Percentiles rank a stretch among this genome's conserved stretches.
These are phyloP conservation scores for Chaetomium cochliodes DNA, from an alignment of 495 filamentous ascomycete genomes.

Conservation along the genomic window DNA sequence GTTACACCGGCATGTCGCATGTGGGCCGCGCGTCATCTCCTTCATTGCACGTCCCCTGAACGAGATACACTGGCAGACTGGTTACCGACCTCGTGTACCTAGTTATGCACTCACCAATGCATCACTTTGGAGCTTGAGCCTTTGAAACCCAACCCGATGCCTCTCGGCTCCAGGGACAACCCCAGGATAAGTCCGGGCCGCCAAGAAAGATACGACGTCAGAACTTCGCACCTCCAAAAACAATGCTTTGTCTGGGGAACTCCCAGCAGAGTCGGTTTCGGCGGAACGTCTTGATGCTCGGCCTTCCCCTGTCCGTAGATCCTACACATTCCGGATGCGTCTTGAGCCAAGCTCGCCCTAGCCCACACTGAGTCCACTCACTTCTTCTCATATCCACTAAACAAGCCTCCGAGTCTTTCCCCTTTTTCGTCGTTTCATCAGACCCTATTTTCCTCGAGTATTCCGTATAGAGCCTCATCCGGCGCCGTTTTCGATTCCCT, in stretches of 20 bases:
- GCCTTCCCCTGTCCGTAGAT: conserved; percentile 5
- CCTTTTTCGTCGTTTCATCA: background rate
- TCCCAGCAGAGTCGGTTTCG: background rate
- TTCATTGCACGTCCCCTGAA: background rate
- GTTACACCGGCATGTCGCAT: background rate
- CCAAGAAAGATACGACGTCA: conserved; percentile 4
- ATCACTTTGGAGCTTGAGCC: background rate
- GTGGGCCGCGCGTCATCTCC: conserved; percentile 15
- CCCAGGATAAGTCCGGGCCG: background rate
- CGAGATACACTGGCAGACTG: too few species aligned
- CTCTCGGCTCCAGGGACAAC: background rate
- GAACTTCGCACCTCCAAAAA: background rate
- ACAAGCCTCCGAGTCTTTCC: background rate
- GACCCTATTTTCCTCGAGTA: too few species aligned
- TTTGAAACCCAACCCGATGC: background rate
- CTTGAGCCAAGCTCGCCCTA: background rate
- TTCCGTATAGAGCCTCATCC: too few species aligned
- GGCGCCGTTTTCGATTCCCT: background rate
- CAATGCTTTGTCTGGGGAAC: background rate
- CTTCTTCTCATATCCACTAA: too few species aligned
- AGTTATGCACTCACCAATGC: background rate
- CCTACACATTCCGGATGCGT: conserved; percentile 2
- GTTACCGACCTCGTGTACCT: background rate
- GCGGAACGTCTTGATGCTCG: background rate
- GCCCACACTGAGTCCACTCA: too few species aligned